Base-by-base conservation (phyloP, 805 yeast genomes). In the Tetrapisispora nanseiensis region DNA sequence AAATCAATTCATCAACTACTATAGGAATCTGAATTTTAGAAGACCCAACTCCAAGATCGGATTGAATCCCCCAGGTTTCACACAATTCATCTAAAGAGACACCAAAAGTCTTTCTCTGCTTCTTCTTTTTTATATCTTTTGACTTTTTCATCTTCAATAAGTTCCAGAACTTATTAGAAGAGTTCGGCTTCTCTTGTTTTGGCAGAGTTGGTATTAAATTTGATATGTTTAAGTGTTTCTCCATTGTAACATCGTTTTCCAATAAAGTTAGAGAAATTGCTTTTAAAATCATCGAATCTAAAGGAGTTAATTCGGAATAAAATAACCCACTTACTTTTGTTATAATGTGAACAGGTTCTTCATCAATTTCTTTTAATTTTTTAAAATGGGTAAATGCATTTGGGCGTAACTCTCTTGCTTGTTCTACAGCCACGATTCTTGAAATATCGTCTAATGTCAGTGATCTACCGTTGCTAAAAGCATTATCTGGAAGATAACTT, bases 361-460 rank as follows among this genome's bases (percentile, higher is more conserved):
- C 59, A 32, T 56, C 61, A 18, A 44, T 48, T 29, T 58, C 63
- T 46, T 59, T 58, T 23, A 63, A 40, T 32, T 59, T 59, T 28
- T 77, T 78, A 55, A 83, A 89, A 62, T 83, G 94, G 45, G 82
- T 80, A 64, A 82, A 89, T 0, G 96, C 95, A 61, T 87, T 87
- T 2, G 97, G 96, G 44, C 95, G 73, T 55, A 84, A 82, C 47
- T 86, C 95, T 48, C 96, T 71, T 0, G 97, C 95, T 61, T 90
- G 96, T 54, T 92, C 97, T 9, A 95, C 90, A 2, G 97, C 95
- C 7, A 92, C 97, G 56, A 92, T 90, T 50, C 97, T 73, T 7
- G 97, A 95, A 52, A 92, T 92, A 62, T 92, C 99, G 62, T 92
- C 97, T 52, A 92, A 72, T 0, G 97, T 90, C 41, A 92, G 72